A percentile compares a stretch with the other conserved stretches of the same genome.
These are phyloP conservation scores for Akanthomyces uredinophilus DNA, from an alignment of 2,329 filamentous ascomycete species.

Conservation along the genomic window DNA sequence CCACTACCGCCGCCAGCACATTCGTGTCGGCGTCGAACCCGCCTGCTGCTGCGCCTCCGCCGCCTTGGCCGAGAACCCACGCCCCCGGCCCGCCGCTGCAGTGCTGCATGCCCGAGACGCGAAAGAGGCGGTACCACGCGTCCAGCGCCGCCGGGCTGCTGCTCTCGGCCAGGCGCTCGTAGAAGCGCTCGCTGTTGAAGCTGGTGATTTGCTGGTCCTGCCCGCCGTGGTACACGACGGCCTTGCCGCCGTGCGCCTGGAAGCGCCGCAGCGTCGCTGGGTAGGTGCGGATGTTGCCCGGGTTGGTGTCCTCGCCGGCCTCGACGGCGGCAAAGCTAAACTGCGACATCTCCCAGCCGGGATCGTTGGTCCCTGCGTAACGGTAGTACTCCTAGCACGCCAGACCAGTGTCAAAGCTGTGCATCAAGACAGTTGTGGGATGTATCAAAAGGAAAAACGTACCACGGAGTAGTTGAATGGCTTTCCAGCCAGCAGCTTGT, in stretches of 20 bases:
- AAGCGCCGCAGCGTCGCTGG: constrained; percentile 35
- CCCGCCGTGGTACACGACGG: constrained; percentile 43
- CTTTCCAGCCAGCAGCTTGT: constrained; percentile 33
- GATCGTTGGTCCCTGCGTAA: constrained; percentile 37
- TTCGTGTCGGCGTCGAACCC: constrained; percentile 34
- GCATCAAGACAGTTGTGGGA: too few species aligned
- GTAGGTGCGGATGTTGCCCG: constrained; percentile 34
- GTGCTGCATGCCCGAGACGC: constrained; percentile 47
- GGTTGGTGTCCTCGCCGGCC: constrained; percentile 34
- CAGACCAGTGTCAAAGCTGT: too few species aligned
- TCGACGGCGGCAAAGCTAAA: constrained; percentile 33
- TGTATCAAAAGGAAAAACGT: not conserved
- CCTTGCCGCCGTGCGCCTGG: constrained; percentile 35
- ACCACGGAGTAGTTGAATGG: constrained; percentile 21
- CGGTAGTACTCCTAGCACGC: constrained; percentile 28
- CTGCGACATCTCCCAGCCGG: constrained; percentile 29
- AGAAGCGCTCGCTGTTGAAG: constrained; percentile 17
- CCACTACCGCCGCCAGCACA: constrained; percentile 39
- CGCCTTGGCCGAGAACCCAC: constrained; percentile 24
- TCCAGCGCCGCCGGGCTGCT: constrained; percentile 28
- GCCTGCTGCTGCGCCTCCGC: constrained; percentile 13
- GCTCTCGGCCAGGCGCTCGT: constrained; percentile 10
- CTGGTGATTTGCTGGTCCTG: constrained; percentile 37
- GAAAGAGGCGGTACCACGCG: constrained; percentile 46
- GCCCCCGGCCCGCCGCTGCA: constrained; percentile 42